phyloP scores from a whole-genome alignment of 2,329 filamentous ascomycete genomes.

The Aspergillus brunneoviolaceus region DNA sequence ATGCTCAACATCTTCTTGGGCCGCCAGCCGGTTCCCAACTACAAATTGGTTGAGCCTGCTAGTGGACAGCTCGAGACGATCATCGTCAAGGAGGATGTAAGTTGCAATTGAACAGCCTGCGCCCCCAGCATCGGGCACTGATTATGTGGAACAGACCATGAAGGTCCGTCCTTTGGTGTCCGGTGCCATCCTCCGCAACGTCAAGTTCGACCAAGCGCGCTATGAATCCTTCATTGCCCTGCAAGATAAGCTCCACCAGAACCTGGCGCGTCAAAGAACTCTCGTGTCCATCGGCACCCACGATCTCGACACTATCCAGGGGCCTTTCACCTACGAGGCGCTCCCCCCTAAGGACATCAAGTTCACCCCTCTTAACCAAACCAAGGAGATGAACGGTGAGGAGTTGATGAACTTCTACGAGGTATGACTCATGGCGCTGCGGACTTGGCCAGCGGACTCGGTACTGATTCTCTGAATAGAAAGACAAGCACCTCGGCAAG shows the following conservation, averaged over 20 bases:
- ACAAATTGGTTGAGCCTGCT: conserved; percentile 69
- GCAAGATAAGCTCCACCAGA: conserved; percentile 97
- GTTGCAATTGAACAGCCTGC: conserved; percentile 18
- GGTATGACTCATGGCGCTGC: conserved; percentile 34
- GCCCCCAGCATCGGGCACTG: conserved; percentile 2
- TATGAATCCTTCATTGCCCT: conserved; percentile 98
- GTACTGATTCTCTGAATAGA: conserved; percentile 49
- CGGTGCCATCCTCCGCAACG: conserved; percentile 81
- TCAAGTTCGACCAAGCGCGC: conserved; percentile 85
- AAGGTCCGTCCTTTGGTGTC: conserved; percentile 85
- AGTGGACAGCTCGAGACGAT: conserved; percentile 75
- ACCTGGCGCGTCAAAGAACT: conserved; percentile 87
- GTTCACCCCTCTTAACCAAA: conserved; percentile 89
- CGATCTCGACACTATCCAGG: conserved; percentile 88
- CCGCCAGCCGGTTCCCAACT: conserved; percentile 73
- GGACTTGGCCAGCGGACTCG: neutral
- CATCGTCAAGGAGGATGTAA: conserved; percentile 67
- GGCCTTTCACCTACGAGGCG: conserved; percentile 96
- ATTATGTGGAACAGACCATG: conserved; percentile 54
- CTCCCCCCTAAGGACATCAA: conserved; percentile 86
- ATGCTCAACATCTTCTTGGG: conserved; percentile 95
- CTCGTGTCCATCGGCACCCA: conserved; percentile 97
- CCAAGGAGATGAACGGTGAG: conserved; percentile 78
- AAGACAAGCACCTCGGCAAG: conserved; percentile 85
- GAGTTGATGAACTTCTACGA: conserved; percentile 94